Conservation (phyloP, 2,329 filamentous ascomycete genomes). For the Fusarium torreyae region DNA sequence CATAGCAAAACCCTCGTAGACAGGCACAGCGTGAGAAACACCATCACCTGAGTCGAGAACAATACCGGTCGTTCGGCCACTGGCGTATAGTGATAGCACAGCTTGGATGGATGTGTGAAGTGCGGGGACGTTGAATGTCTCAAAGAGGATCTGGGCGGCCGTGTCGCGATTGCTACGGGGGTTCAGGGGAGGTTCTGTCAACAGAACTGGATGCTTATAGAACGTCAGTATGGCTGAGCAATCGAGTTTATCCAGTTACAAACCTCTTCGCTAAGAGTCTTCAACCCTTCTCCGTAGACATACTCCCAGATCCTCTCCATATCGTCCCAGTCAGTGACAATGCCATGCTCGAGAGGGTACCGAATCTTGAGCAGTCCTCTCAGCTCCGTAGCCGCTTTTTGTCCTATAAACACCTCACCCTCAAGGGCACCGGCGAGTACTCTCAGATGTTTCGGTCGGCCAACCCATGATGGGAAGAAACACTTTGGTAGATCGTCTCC, state of each 20-base stretch:
- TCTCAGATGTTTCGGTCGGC: conserved; percentile 92
- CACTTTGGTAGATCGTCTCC: conserved; percentile 97
- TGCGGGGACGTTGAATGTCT: conserved; percentile 98
- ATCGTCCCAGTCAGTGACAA: conserved; percentile 99
- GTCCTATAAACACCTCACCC: conserved; percentile 96
- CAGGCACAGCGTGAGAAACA: conserved; percentile 96
- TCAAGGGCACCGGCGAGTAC: conserved; percentile 97
- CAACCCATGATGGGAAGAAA: conserved; percentile 97
- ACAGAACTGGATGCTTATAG: conserved; percentile 86
- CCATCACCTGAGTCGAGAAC: conserved; percentile 96
- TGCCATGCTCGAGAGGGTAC: conserved; percentile 96
- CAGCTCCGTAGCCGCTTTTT: conserved; percentile 88
- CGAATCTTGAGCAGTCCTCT: conserved; percentile 94
- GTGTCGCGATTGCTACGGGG: conserved; percentile 96
- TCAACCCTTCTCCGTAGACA: conserved; percentile 95
- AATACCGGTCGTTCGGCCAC: conserved; percentile 94
- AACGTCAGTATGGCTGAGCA: conserved; percentile 34
- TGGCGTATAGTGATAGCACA: conserved; percentile 95
- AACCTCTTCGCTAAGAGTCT: conserved; percentile 97
- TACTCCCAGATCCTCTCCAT: conserved; percentile 99
- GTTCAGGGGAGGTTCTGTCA: conserved; percentile 96
- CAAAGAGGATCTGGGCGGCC: conserved; percentile 97
- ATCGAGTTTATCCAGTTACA: conserved; percentile 15
- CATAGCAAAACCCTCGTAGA: conserved; percentile 98
- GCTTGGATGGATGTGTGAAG: conserved; percentile 98